A percentile compares a stretch with the other conserved stretches of the same genome.
Conservation (phyloP, 2,329 filamentous ascomycete species). For the Colletotrichum chlorophyti region DNA sequence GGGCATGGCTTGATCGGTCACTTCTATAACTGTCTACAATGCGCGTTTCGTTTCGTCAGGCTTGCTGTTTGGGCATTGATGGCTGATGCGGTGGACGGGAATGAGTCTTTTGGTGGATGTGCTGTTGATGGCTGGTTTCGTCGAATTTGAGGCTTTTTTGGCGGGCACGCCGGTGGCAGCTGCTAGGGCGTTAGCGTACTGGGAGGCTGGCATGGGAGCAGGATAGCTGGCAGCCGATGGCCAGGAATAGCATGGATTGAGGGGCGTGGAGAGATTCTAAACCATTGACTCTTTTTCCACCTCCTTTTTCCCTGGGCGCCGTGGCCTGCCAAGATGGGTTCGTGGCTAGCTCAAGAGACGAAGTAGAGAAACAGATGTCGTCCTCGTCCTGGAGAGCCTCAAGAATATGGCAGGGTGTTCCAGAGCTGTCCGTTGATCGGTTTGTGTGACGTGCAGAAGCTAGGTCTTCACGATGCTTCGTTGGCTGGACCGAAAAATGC, state of each 20-base stretch:
- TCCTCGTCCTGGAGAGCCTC: slow-evolving; percentile 2
- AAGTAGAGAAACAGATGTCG: not conserved
- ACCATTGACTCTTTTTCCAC: no score
- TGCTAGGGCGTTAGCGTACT: not conserved
- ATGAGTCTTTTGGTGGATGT: not conserved
- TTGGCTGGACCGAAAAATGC: not conserved
- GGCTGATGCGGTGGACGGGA: not conserved
- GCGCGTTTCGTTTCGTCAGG: not conserved
- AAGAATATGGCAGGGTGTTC: not conserved
- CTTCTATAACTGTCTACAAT: not conserved
- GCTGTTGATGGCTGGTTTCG: slow-evolving; percentile 19
- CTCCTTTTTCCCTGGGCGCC: not conserved
- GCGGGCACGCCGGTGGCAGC: not conserved
- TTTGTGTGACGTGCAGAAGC: not conserved
- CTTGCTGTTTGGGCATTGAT: not conserved
- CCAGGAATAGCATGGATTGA: not conserved
- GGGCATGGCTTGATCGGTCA: not conserved
- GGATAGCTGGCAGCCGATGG: not conserved
- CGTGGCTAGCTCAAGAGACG: not conserved
- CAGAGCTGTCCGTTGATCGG: no score
- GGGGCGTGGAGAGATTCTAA: not conserved
- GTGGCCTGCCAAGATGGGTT: not conserved
- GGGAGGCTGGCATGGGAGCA: not conserved
- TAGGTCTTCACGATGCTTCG: not conserved
- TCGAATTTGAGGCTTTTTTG: not conserved